These are phyloP conservation scores for Xylariaceae sp. DNA, from an alignment of 2,329 filamentous ascomycete genomes.

Conservation along the genomic window DNA sequence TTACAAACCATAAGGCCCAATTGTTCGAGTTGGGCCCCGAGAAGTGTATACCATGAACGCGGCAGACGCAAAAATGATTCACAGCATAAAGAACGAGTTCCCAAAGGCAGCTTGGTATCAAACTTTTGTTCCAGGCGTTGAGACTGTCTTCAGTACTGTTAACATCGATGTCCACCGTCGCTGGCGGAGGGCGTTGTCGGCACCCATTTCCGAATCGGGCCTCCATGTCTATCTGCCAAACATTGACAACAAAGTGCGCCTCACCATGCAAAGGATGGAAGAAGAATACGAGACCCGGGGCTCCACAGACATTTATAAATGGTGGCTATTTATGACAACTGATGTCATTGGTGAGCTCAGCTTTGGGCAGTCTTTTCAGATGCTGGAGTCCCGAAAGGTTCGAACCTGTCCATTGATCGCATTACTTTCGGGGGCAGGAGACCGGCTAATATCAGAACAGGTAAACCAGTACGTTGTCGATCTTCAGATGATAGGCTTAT, in stretches of 20 bases:
- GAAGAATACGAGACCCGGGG: slow-evolving; percentile 39
- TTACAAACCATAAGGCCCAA: slow-evolving; percentile 18
- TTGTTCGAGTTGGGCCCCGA: slow-evolving; percentile 27
- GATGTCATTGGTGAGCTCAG: slow-evolving; percentile 52
- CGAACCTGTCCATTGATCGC: slow-evolving; percentile 4
- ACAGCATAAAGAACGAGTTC: slow-evolving; percentile 26
- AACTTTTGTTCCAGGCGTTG: slow-evolving; percentile 16
- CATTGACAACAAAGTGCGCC: slow-evolving; percentile 36
- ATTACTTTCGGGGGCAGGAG: neutral
- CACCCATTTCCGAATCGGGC: slow-evolving; percentile 36
- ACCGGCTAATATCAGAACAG: slow-evolving; percentile 21
- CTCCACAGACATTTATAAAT: slow-evolving; percentile 47
- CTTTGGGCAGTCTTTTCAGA: slow-evolving; percentile 54
- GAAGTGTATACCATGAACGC: slow-evolving; percentile 27
- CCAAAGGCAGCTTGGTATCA: slow-evolving; percentile 23
- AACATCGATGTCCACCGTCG: slow-evolving; percentile 38
- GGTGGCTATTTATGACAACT: slow-evolving; percentile 53
- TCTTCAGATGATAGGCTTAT: slow-evolving; percentile 30
- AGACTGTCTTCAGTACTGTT: slow-evolving; percentile 39
- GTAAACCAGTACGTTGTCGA: slow-evolving; percentile 42
- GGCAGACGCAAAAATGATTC: slow-evolving; percentile 20
- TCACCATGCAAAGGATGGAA: slow-evolving; percentile 43
- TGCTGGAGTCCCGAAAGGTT: slow-evolving; percentile 49
- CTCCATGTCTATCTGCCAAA: slow-evolving; percentile 32
- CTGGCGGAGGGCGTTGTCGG: slow-evolving; percentile 40